Conservation (phyloP, 176 grass and related monocot genomes). For the Bolboschoenus planiculmis region DNA sequence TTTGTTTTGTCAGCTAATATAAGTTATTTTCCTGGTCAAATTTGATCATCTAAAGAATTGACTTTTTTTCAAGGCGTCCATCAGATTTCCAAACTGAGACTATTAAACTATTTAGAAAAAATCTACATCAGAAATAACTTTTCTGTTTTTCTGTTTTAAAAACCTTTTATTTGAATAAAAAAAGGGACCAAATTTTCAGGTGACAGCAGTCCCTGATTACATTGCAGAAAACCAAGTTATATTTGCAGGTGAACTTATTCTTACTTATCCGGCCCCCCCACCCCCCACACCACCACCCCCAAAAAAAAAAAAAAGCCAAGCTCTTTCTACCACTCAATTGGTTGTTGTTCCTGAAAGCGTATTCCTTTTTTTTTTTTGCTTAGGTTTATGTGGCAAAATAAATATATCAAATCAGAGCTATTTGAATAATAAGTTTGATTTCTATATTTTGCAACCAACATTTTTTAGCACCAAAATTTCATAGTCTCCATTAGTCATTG, state of each 20-base stretch:
- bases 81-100: background rate
- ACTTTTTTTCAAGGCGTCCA: background rate
- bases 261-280: background rate
- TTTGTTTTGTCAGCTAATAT: background rate
- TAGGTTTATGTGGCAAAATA: background rate
- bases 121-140: background rate
- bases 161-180: background rate
- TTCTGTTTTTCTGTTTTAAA: too few relatives aligned
- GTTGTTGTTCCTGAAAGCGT: background rate
- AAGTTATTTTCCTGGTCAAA: background rate
- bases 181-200: background rate
- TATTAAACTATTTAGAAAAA: background rate
- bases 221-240: background rate
- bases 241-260: background rate
- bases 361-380: background rate
- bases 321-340: background rate
- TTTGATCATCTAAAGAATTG: background rate
- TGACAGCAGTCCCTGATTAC: background rate
- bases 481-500: background rate
- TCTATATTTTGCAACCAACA: background rate
- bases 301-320: too few relatives aligned
- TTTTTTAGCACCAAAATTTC: background rate
- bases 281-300: background rate
- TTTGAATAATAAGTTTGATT: background rate
- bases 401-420: background rate